Percentiles rank a stretch among this genome's conserved stretches.
Conservation (phyloP, 306 rosid genomes). For the Acacia acuminata region DNA sequence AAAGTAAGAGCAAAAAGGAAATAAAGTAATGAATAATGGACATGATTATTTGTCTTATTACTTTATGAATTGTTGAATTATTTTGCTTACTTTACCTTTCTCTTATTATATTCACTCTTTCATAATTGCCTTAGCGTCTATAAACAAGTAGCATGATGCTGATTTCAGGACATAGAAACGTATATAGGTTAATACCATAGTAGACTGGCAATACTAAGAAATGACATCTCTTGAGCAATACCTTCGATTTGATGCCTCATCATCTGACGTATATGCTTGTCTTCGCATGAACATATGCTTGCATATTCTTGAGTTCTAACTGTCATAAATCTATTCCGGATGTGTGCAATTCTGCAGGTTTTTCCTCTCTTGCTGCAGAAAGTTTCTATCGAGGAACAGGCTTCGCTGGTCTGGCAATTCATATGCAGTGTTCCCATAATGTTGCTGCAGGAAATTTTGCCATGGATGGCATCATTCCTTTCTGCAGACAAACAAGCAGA, state of each 20-base stretch:
- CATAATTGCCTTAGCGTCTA: slow-evolving; percentile 1
- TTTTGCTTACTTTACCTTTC: slow-evolving; percentile 19
- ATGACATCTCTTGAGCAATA: slow-evolving; percentile 2
- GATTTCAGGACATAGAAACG: not conserved
- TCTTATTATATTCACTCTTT: slow-evolving; percentile 1
- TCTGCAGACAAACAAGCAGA: slow-evolving; percentile 62
- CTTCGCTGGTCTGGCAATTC: slow-evolving; percentile 88
- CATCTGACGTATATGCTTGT: not conserved
- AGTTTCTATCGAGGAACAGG: slow-evolving; percentile 67
- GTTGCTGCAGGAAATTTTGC: slow-evolving; percentile 64
- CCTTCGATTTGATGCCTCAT: slow-evolving; percentile 20
- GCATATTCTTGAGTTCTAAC: slow-evolving; percentile 25
- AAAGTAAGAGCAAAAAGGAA: not conserved
- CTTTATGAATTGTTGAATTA: not conserved
- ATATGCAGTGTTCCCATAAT: slow-evolving; percentile 79
- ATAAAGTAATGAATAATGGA: not conserved
- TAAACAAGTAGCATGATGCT: slow-evolving; percentile 2
- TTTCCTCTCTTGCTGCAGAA: slow-evolving; percentile 77
- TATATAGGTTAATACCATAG: slow-evolving; percentile 5
- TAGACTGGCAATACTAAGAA: not conserved
- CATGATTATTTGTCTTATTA: not conserved
- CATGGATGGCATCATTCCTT: slow-evolving; percentile 76
- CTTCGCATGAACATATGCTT: slow-evolving; percentile 9
- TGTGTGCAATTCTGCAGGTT: slow-evolving; percentile 53
- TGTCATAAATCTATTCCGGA: slow-evolving; percentile 1